Percentiles rank a stretch among this genome's conserved stretches.
These are phyloP conservation scores for Marasmius sp. DNA, from an alignment of 1,284 basidiomycete genomes.

Conservation along the genomic window DNA sequence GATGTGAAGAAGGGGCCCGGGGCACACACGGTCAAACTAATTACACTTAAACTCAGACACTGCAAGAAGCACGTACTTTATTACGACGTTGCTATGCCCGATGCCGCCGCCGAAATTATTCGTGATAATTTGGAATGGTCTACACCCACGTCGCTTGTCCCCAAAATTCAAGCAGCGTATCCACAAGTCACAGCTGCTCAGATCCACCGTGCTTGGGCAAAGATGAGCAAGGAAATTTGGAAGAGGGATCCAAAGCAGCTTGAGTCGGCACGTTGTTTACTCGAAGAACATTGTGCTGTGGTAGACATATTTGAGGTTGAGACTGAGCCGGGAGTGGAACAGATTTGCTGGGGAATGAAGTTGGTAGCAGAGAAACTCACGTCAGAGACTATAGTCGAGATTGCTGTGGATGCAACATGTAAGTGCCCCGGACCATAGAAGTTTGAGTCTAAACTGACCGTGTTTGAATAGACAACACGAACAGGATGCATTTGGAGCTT, in stretches of 20 bases:
- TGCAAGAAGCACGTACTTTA: not conserved
- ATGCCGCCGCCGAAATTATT: not conserved
- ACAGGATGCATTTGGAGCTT: constrained; percentile 23
- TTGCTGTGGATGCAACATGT: constrained; percentile 62
- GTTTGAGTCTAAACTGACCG: not conserved
- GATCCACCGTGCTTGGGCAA: constrained; percentile 4
- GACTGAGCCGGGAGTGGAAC: not conserved
- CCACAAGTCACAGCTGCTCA: constrained; percentile 1
- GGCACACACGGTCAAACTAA: not conserved
- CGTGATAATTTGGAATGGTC: not conserved
- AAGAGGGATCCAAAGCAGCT: constrained; percentile 1
- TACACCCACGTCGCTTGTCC: not conserved
- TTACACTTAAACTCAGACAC: not conserved
- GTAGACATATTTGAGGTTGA: constrained; percentile 1
- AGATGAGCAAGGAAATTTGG: constrained; percentile 11
- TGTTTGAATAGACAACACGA: constrained; percentile 25
- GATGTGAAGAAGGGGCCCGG: not conserved
- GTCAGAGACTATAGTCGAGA: constrained; percentile 12
- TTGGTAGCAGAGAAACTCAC: not conserved
- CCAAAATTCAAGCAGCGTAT: not conserved
- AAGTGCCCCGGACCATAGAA: constrained; percentile 53
- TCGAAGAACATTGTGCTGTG: not conserved
- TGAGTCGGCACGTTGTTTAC: not conserved
- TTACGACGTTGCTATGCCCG: not conserved
- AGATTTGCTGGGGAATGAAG: constrained; percentile 4